Base-by-base conservation (phyloP, 148 eudicot genomes). In the Diospyros kaki region DNA sequence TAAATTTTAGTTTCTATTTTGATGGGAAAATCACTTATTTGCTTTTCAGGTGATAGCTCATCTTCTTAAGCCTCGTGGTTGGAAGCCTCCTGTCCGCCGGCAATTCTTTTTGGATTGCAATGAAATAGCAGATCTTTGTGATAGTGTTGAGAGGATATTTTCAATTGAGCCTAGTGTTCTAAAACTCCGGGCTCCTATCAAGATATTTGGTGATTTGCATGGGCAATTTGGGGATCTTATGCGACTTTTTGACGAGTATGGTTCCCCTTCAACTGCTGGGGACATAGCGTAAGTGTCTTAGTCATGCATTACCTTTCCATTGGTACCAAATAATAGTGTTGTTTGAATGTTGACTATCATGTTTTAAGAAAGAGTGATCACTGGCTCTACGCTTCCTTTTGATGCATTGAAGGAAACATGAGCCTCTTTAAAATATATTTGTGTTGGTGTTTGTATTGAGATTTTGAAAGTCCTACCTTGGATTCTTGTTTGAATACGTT, bases 161-260 rank as follows among this genome's bases (percentile, higher is more conserved):
- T 83, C 94, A 63, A 93, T 87, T 89, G 99, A 95, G 77, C 99
- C 99, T 50, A 95, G 87, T 81, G 99, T 95, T 70, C 77, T 95
- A 76, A 89, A 95, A 79, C 94, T 95, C 44, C 88, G 83, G 82
- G 99, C 99, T 82, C 99, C 99, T 71, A 93, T 91, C 28, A 95
- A 95, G 86, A 93, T 95, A 69, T 95, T 95, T 85, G 99, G 99
- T 81, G 99, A 95, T 89, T 84, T 95, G 78, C 99, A 95, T 75
- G 99, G 99, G 71, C 99, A 95, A 72, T 95, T 95, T 82, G 99
- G 99, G 59, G 99, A 95, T 83, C 96, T 95, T 58, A 95, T 95
- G 99, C 87, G 99, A 72, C 95, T 95, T 58, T 95, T 95, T 81
- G 99, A 95, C 76, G 97, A 95, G 82, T 95, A 95, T 86, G 99